Percentiles rank a stretch among this genome's conserved stretches.
These are phyloP conservation scores for Mycosphaerella arachidis DNA, from an alignment of 2,329 filamentous ascomycete species.

Conservation along the genomic window DNA sequence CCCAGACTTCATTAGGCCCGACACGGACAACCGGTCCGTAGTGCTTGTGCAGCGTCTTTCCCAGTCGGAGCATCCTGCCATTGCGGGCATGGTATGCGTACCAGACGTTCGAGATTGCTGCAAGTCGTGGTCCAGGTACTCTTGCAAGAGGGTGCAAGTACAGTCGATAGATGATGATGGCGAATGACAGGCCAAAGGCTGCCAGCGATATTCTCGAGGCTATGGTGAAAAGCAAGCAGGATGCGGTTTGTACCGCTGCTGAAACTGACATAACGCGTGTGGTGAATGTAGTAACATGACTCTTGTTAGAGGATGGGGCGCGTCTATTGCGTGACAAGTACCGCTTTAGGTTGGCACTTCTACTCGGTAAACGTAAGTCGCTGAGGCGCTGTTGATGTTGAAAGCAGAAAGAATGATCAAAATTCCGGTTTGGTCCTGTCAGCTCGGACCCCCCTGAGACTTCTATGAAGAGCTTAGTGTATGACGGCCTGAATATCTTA, in stretches of 20 bases:
- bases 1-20: conserved; percentile 43
- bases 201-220: background rate
- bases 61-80: conserved; percentile 12
- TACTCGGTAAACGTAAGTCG: no score
- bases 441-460: no score
- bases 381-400: no score
- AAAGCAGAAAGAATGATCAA: no score
- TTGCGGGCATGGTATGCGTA: conserved; percentile 18
- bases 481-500: no score
- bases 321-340: no score
- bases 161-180: conserved; percentile 5
- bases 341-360: no score
- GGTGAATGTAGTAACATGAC: background rate
- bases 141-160: conserved; percentile 13
- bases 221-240: background rate
- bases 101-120: conserved; percentile 15
- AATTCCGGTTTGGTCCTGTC: no score
- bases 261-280: background rate
- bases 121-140: conserved; percentile 12
- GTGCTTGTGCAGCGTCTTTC: conserved; percentile 30
- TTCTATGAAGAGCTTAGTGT: no score
- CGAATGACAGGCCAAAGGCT: background rate
- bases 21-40: conserved; percentile 46
- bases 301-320: background rate
- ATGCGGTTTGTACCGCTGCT: background rate